Conservation (phyloP, 768 basidiomycete genomes). For the Hemileccinum rubropunctum region DNA sequence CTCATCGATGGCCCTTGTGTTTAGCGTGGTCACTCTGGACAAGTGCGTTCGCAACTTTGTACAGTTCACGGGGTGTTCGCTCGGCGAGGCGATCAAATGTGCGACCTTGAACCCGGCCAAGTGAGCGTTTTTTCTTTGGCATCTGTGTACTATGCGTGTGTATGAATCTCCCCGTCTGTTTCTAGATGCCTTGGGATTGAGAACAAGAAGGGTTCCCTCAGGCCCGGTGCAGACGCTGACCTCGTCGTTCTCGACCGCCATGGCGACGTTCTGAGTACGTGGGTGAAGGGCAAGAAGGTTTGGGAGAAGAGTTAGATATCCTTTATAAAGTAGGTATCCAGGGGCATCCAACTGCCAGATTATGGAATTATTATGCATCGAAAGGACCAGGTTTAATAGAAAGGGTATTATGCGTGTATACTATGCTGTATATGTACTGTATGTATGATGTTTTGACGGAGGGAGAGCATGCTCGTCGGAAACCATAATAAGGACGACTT, state of each 20-base stretch:
- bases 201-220: conserved; percentile 74
- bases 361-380: too few relatives aligned
- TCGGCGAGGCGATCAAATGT: conserved; percentile 82
- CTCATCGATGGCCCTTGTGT: conserved; percentile 1
- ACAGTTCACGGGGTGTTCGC: conserved; percentile 77
- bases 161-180: neutral
- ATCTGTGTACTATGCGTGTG: neutral
- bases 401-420: neutral
- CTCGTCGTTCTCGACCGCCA: conserved; percentile 69
- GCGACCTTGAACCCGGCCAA: conserved; percentile 84
- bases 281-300: conserved; percentile 74
- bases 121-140: conserved; percentile 36
- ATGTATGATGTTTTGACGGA: too few relatives aligned
- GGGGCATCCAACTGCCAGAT: too few relatives aligned
- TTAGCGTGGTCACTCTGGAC: conserved; percentile 76
- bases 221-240: conserved; percentile 85
- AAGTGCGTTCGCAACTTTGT: conserved; percentile 85
- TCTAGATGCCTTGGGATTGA: conserved; percentile 74
- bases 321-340: neutral
- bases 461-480: too few relatives aligned
- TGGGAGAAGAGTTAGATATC: conserved; percentile 44
- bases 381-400: neutral
- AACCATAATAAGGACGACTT: too few relatives aligned
- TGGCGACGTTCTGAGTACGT: conserved; percentile 66
- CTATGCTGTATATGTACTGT: too few relatives aligned